These are phyloP conservation scores for Wickerhamomyces hampshirensis DNA, from an alignment of 805 yeast genomes.

Conservation along the genomic window DNA sequence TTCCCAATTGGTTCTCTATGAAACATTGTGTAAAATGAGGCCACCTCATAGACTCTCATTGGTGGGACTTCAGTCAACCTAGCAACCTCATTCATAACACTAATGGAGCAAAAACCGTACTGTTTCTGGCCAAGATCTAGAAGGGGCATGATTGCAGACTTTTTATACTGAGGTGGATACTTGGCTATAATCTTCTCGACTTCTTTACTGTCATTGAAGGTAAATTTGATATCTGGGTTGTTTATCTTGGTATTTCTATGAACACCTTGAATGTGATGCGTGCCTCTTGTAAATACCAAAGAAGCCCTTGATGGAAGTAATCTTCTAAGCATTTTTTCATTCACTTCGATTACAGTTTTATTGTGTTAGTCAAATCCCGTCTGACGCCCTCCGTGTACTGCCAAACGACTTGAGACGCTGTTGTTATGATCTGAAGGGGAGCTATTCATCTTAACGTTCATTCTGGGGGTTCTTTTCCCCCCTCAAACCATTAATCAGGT, in stretches of 20 bases:
- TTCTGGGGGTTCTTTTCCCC: too few relatives aligned
- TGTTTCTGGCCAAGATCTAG: slow-evolving; percentile 86
- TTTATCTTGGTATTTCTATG: slow-evolving; percentile 71
- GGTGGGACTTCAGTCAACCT: slow-evolving; percentile 83
- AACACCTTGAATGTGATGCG: slow-evolving; percentile 33
- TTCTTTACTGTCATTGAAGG: slow-evolving; percentile 54
- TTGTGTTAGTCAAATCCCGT: too few relatives aligned
- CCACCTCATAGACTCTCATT: slow-evolving; percentile 91
- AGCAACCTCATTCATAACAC: slow-evolving; percentile 89
- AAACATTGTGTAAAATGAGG: slow-evolving; percentile 89
- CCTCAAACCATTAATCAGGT: not conserved
- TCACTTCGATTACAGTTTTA: too few relatives aligned
- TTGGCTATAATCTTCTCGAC: slow-evolving; percentile 73
- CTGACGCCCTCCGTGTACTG: too few relatives aligned
- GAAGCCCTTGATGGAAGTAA: not conserved
- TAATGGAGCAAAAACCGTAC: slow-evolving; percentile 76
- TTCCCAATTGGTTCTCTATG: slow-evolving; percentile 84
- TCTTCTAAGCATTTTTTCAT: not conserved
- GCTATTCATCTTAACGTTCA: too few relatives aligned
- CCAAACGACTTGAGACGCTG: too few relatives aligned
- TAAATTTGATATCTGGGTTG: slow-evolving; percentile 65
- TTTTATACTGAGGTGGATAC: slow-evolving; percentile 83
- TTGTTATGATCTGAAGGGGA: too few relatives aligned
- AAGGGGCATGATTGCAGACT: slow-evolving; percentile 85
- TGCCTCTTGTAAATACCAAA: slow-evolving; percentile 1